phyloP scores from a whole-genome alignment of 2,329 filamentous ascomycete genomes.

The Nemania sp. region DNA sequence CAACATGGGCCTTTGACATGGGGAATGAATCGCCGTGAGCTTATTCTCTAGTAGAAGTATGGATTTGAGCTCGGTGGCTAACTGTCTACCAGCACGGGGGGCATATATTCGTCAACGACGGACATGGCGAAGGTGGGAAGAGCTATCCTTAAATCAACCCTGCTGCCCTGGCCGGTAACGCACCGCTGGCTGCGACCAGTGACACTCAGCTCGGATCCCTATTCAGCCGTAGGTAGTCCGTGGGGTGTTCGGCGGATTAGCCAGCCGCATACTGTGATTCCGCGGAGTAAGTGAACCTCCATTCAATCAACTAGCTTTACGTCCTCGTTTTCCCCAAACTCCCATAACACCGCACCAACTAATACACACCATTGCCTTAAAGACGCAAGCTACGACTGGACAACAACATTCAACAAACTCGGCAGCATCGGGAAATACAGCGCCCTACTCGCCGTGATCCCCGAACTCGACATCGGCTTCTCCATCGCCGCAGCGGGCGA shows the following conservation, averaged over 20 bases:
- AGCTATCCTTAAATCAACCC: slow-evolving; percentile 38
- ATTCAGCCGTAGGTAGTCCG: slow-evolving; percentile 37
- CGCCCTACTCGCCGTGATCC: slow-evolving; percentile 39
- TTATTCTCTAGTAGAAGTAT: not conserved
- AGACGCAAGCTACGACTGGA: slow-evolving; percentile 34
- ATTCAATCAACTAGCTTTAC: not conserved
- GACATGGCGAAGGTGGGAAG: slow-evolving; percentile 39
- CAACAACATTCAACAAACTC: slow-evolving; percentile 42
- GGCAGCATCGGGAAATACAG: slow-evolving; percentile 41
- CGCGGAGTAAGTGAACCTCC: slow-evolving; percentile 20
- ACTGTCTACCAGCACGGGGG: slow-evolving; percentile 36
- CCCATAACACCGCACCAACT: not conserved
- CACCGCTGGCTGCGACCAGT: slow-evolving; percentile 41
- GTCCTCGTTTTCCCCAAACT: not conserved
- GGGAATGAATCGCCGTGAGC: slow-evolving; percentile 39
- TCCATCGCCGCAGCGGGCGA: slow-evolving; percentile 39
- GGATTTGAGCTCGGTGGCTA: not conserved
- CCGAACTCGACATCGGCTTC: slow-evolving; percentile 43
- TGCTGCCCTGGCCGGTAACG: slow-evolving; percentile 38
- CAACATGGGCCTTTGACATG: slow-evolving; percentile 40
- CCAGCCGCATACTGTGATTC: no score
- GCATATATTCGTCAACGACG: slow-evolving; percentile 39
- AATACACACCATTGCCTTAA: not conserved
- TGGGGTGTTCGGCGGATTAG: slow-evolving; percentile 40
- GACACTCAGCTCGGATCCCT: slow-evolving; percentile 38